Conservation (phyloP, 2,329 filamentous ascomycete genomes). For the Massarina eburnea region DNA sequence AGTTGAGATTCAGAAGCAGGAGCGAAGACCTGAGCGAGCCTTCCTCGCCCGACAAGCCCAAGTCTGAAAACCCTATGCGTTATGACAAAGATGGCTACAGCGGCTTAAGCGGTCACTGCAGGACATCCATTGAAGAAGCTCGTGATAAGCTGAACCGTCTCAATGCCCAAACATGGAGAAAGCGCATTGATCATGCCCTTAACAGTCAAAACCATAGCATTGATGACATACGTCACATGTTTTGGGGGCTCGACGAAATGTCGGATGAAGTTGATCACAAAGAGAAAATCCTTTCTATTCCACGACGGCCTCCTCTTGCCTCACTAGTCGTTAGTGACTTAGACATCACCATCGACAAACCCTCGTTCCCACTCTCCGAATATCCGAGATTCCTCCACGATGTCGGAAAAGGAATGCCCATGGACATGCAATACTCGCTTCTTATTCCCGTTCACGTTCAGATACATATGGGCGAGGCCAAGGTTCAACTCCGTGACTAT, state of each 20-base stretch:
- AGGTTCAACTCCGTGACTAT: conserved; percentile 87
- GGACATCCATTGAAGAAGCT: conserved; percentile 75
- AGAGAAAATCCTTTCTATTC: conserved; percentile 83
- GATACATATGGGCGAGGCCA: conserved; percentile 86
- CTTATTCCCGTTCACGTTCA: conserved; percentile 88
- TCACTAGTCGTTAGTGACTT: conserved; percentile 79
- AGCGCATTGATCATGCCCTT: conserved; percentile 78
- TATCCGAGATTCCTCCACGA: conserved; percentile 82
- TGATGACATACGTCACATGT: conserved; percentile 74
- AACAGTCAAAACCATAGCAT: conserved; percentile 71
- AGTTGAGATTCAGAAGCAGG: conserved; percentile 42
- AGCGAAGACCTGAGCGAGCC: conserved; percentile 36
- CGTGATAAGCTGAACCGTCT: conserved; percentile 72
- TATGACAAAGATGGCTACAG: conserved; percentile 82
- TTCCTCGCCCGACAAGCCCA: conserved; percentile 27
- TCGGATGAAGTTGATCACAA: conserved; percentile 80
- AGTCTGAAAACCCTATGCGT: conserved; percentile 52
- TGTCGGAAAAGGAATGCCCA: conserved; percentile 95
- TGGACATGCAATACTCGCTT: conserved; percentile 85
- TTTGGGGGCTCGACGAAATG: conserved; percentile 79
- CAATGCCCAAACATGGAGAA: conserved; percentile 90
- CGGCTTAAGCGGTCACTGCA: conserved; percentile 70
- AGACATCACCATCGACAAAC: conserved; percentile 84
- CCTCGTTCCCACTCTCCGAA: conserved; percentile 81
- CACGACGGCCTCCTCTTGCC: conserved; percentile 82